Evolutionary conservation across 805 yeast genomes (phyloP), one percentile per base, ranked within the genome.

Genomic region (Saccharomycopsis sp.): DNA sequence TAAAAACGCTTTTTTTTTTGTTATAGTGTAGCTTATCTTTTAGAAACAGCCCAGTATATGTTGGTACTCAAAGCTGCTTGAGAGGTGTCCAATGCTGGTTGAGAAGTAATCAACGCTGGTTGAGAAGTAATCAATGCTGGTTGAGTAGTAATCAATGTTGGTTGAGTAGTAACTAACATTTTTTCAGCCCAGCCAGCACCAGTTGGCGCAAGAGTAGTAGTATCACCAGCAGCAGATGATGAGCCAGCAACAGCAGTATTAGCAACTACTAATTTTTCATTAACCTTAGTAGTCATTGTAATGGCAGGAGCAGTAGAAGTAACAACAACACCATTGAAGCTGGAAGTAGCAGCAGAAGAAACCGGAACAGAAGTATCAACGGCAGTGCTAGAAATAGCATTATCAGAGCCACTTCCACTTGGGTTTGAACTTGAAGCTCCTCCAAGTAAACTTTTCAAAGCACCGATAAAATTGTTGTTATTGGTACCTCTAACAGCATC

Each of bases 401-500:
- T 20, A 24, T 3, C 28, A 29, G 33, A 4, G 23, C 11, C 17
- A 11, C 13, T 24, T 14, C 7, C 22, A 19, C 19, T 16, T 14
- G 11, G 6, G 19, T 4, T 4, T 9, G 29, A n/a, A 21, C 33
- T n/a, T 9, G 21, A 7, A 41, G 41, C 16, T n/a, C 50, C 19
- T n/a, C 49, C 45, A 17, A 28, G 19, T 19, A 45, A 28, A 4
- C 24, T 36, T 40, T 44, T 43, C 27, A 41, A 32, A 14, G 17
- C 24, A n/a, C 43, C 38, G 9, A 41, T 29, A 26, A 36, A 39
- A 19, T 23, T 22, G 11, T 34, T 54, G 28, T 59, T 60, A 27
- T 46, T 55, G 23, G 47, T 31, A 14, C 35, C 35, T 8, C 20
- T 31, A 20, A 31, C 35, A 14, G 95, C 95, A 62, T 87, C 95